Evolutionary conservation across 2,329 filamentous ascomycete genomes (phyloP), one percentile per base, ranked within the genome.

Genomic region (Exophiala bonariae): DNA sequence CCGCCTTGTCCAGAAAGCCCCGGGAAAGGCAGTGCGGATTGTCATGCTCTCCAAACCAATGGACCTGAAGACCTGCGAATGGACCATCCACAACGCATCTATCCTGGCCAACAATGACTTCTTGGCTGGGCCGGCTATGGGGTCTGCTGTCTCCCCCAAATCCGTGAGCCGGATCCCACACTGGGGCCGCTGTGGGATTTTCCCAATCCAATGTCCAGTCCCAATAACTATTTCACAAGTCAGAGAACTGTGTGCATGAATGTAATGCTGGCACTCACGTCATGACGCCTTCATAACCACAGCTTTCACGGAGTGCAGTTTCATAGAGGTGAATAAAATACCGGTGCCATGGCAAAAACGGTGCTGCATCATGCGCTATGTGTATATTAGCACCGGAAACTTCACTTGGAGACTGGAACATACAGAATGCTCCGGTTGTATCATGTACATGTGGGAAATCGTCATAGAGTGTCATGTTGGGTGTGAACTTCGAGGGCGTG

Each of bases 261-360:
- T 6, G 6, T 11, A 26, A 6, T 26, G 23, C 6, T 26, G 23
- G 17, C 11, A 14, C 52, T 11, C 30, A 56, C 50, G 51, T 30
- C 17, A 57, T 42, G 31, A 33, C 14, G 11, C 41, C 55, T 18
- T 42, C 41, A 38, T 63, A 66, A 18, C 52, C 58, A 43, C 65
- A 66, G n/a, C 41, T n/a, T 10, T 59, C 46, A 11, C 50, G 36
- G 4, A 70, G 55, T 0, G 58, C 55, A 3, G 46, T 42, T 33
- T 67, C 59, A 41, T 67, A 69, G 14, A 63, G 32, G 23, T 66
- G 56, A 4, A 64, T 49, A 37, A 67, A 66, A 37, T 63, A 66
- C 8, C 66, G 52, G 43, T 70, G 66, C 66, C 66, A 69, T 0
- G 62, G 53, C 2, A 69, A 58, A 49, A 68, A 69, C 1, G 57